Base-by-base conservation (phyloP, 176 grass and related monocot species). In the Eleusine indica region DNA sequence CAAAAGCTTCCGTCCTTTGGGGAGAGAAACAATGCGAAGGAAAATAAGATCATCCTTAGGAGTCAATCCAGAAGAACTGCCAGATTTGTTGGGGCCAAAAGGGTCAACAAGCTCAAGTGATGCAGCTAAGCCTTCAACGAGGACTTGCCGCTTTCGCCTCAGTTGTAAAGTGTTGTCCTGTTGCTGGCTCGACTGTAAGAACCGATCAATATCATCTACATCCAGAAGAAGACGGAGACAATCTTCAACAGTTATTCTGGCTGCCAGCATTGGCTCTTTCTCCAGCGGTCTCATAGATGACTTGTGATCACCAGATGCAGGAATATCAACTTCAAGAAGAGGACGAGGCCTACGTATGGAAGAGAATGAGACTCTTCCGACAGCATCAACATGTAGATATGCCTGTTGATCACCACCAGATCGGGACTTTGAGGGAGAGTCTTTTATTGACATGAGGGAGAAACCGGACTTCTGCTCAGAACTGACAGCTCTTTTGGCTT, bases 201-300 rank as follows among this genome's bases (percentile, higher is more conserved):
- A 71, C 9, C 96, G 89, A 76, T 94, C 91, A 38, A 93, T 96
- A 82, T 96, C 93, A 90, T 99, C 93, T 62, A 96, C 82, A 86
- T 96, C 91, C 32, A 98, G 77, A 66, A 99, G 88, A 78, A 99
- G 74, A 74, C 87, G 86, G 40, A 94, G 70, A 79, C 86, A 88
- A 87, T 99, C 96, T 85, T 99, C 96, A 77, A 94, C 90, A 62
- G 96, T 96, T 44, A 96, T 95, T 85, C 96, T 96, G 47, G 96
- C 93, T 79, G 96, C 96, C 71, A 99, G 70, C 84, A 95, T 81
- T 79, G 91, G 89, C 76, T 96, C 96, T 82, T 99, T 92, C 74
- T 96, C 93, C 30, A 99, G 82, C 6, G 91, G 67, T 76, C 92
- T 93, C 30, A 42, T 66, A 79, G 80, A 80, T 53, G 90, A 85